Evolutionary conservation across 1,139 yeast genomes (phyloP).

Genomic region (Lodderomyces elongisporus): DNA sequence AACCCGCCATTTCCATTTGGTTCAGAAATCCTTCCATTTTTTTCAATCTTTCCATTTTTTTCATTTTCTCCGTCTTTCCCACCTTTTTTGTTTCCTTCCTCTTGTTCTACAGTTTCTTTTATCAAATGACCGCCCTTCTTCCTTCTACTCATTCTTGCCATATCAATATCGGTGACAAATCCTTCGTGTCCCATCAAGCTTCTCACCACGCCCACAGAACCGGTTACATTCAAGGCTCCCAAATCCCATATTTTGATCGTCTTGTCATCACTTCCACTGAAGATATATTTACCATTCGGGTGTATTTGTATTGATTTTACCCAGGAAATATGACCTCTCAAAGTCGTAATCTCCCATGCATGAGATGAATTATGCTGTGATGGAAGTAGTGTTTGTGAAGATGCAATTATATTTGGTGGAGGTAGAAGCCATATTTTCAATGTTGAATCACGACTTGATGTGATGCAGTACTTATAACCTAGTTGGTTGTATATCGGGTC

Average conservation of each 20-base stretch:
- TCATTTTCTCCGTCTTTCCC: not conserved
- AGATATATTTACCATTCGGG: conserved; percentile 67
- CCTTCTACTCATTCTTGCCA: conserved; percentile 43
- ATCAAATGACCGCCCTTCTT: conserved; percentile 10
- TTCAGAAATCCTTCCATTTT: not conserved
- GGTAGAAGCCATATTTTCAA: conserved; percentile 76
- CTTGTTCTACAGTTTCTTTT: conserved; percentile 5
- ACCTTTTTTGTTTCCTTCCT: no score
- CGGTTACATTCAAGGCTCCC: conserved; percentile 35
- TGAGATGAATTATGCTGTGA: conserved; percentile 48
- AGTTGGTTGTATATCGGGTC: conserved; percentile 31
- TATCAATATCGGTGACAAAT: conserved; percentile 60
- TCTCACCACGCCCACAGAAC: conserved; percentile 43
- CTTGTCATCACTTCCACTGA: conserved; percentile 79
- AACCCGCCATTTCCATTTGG: not conserved
- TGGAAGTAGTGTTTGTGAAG: conserved; percentile 57
- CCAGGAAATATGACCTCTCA: conserved; percentile 85
- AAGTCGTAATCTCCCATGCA: conserved; percentile 51
- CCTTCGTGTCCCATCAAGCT: conserved; percentile 66
- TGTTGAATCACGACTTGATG: conserved; percentile 78
- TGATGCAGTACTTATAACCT: conserved; percentile 65
- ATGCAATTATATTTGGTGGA: conserved; percentile 46
- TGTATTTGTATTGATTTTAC: conserved; percentile 66
- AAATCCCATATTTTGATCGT: conserved; percentile 79
- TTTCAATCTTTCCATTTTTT: no score